Conservation (phyloP, 768 basidiomycete genomes). For the Albatrellus ellisii region DNA sequence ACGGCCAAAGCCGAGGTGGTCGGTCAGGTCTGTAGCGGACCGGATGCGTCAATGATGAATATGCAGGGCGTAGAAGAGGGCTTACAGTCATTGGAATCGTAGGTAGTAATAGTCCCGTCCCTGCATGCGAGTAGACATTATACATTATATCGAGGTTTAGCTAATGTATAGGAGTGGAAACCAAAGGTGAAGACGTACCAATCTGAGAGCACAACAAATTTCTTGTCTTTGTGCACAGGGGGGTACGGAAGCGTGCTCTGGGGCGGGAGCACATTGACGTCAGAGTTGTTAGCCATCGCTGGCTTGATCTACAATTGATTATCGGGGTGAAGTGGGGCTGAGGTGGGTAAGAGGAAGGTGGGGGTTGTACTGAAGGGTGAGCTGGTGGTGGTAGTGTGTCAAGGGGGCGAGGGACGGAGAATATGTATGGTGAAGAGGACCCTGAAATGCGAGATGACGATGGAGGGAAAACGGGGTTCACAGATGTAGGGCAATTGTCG, state of each 20-base stretch:
- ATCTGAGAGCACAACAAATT: conserved; percentile 80
- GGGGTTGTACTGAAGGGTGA: too few relatives aligned
- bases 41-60: not conserved
- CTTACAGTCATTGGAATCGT: conserved; percentile 88
- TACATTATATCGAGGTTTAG: not conserved
- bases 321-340: too few relatives aligned
- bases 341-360: too few relatives aligned
- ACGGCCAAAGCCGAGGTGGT: conserved; percentile 78
- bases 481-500: too few relatives aligned
- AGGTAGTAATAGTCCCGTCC: conserved; percentile 90
- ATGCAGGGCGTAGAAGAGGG: not conserved
- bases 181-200: conserved; percentile 62
- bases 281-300: too few relatives aligned
- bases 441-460: too few relatives aligned
- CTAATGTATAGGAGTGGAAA: not conserved
- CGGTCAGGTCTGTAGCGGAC: conserved; percentile 64
- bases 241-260: conserved; percentile 71
- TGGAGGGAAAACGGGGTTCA: too few relatives aligned
- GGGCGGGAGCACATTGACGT: too few relatives aligned
- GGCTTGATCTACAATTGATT: too few relatives aligned
- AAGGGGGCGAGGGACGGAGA: too few relatives aligned
- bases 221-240: conserved; percentile 64
- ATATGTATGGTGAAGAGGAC: too few relatives aligned
- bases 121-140: conserved; percentile 24
- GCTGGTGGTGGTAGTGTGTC: too few relatives aligned